Conservation (phyloP, 129 eudicot species). For the Sambucus nigra region DNA sequence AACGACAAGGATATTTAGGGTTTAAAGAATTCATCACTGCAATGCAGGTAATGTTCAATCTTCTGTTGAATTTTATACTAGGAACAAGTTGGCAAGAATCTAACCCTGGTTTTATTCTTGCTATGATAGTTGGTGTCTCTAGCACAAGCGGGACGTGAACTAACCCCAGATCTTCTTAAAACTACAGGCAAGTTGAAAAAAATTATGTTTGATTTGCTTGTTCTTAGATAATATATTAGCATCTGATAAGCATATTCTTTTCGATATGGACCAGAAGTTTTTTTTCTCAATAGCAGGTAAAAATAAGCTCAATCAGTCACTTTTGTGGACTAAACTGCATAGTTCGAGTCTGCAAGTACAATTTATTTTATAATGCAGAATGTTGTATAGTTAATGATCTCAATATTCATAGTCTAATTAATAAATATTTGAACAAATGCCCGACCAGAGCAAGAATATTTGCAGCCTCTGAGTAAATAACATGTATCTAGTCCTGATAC, state of each 20-base stretch:
- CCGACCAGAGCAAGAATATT: no score
- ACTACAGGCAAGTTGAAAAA: slow-evolving; percentile 33
- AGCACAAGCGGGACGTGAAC: slow-evolving; percentile 81
- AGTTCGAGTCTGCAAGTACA: no score
- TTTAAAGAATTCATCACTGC: slow-evolving; percentile 73
- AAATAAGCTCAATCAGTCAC: no score
- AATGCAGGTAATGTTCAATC: slow-evolving; percentile 55
- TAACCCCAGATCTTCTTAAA: slow-evolving; percentile 42
- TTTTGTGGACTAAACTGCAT: no score
- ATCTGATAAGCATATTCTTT: background rate
- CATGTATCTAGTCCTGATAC: no score
- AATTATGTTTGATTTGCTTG: background rate
- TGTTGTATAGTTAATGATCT: no score
- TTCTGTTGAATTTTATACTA: background rate
- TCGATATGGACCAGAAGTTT: no score
- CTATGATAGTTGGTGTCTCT: slow-evolving; percentile 53
- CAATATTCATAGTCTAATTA: no score
- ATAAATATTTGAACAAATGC: no score
- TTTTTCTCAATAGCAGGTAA: no score
- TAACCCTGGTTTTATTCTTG: background rate
- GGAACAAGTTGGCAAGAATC: background rate
- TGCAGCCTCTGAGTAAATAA: no score
- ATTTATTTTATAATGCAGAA: no score
- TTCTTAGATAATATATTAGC: background rate
- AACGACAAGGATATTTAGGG: slow-evolving; percentile 82